Evolutionary conservation across 2,329 filamentous ascomycete genomes (phyloP), one percentile per base, ranked within the genome.

Genomic region (Aulographum hederae): DNA sequence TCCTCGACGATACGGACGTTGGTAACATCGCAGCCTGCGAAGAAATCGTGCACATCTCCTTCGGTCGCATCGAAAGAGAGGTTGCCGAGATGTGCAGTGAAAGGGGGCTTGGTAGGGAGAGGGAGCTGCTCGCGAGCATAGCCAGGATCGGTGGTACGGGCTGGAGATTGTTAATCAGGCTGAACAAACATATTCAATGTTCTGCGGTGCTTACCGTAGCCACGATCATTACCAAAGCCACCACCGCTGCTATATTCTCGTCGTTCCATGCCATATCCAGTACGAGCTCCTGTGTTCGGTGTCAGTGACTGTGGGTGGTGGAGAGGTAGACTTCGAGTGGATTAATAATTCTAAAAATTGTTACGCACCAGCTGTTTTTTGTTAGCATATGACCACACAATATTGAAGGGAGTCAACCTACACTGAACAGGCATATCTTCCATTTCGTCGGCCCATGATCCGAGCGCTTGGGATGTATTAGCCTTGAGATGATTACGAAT

Each of bases 391-490:
- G n/a, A n/a, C n/a, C n/a, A n/a, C n/a, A n/a, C n/a, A n/a, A n/a
- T n/a, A n/a, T n/a, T n/a, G n/a, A n/a, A n/a, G n/a, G n/a, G n/a
- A n/a, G n/a, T n/a, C n/a, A n/a, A 49, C 74, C 64, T 67, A 86
- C 79, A 63, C 56, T 73, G 70, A 42, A 79, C 69, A 39, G 69
- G 68, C 57, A 67, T 63, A 50, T 93, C 84, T 59, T 98, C 89
- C 63, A 98, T 93, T 56, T 98, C 89, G 61, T 98, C 91, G 48
- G 89, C 89, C 89, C 89, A 98, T 45, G 89, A 95, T 52, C 86
- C 84, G 51, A 76, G 67, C 48, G 69, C 73, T 78, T 48, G 37
- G 35, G n/a, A 38, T 37, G 14, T 15, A 16, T 28, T 25, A 25
- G 21, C 21, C 27, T 8, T 28, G 10, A 28, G 21, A 17, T 13